Percentiles rank a stretch among this genome's conserved stretches.
These are phyloP conservation scores for Flaveria bidentis DNA, from an alignment of 129 eudicot genomes.

Conservation along the genomic window DNA sequence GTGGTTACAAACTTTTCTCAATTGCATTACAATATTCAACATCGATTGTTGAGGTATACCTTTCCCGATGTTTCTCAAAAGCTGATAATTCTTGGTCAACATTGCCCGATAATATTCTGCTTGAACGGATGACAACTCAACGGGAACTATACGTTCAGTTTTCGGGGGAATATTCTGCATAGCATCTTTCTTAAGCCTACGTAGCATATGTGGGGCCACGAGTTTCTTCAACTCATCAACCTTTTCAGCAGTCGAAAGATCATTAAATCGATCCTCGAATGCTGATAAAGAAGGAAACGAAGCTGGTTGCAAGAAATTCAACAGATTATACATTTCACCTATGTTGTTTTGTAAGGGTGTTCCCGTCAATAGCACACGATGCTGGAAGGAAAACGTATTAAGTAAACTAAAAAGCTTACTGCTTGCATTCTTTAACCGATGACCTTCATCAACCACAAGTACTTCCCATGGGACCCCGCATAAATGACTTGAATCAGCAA, in stretches of 20 bases:
- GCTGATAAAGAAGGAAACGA: conserved; percentile 83
- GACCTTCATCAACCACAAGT: conserved; percentile 97
- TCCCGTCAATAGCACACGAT: conserved; percentile 92
- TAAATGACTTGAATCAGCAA: conserved; percentile 69
- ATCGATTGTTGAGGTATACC: conserved; percentile 89
- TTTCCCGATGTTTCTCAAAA: conserved; percentile 80
- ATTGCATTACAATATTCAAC: conserved; percentile 93
- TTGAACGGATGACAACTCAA: conserved; percentile 90
- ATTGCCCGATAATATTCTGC: conserved; percentile 97
- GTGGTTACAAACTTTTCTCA: conserved; percentile 93
- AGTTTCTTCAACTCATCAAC: conserved; percentile 92
- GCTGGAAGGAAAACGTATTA: conserved; percentile 82
- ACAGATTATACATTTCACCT: conserved; percentile 90
- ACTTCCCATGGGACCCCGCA: conserved; percentile 96
- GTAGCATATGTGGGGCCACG: conserved; percentile 96
- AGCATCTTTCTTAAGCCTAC: conserved; percentile 90
- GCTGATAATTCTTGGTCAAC: conserved; percentile 93
- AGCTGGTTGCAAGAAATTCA: conserved; percentile 82
- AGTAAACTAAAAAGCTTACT: conserved; percentile 87
- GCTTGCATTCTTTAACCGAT: conserved; percentile 82
- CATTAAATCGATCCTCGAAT: conserved; percentile 89
- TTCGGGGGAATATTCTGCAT: conserved; percentile 97
- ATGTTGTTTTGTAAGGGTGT: conserved; percentile 95
- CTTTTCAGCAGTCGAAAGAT: conserved; percentile 87
- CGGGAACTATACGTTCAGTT: conserved; percentile 93